Base-by-base conservation (phyloP, 164 flowering plant species). In the Sedum album region DNA sequence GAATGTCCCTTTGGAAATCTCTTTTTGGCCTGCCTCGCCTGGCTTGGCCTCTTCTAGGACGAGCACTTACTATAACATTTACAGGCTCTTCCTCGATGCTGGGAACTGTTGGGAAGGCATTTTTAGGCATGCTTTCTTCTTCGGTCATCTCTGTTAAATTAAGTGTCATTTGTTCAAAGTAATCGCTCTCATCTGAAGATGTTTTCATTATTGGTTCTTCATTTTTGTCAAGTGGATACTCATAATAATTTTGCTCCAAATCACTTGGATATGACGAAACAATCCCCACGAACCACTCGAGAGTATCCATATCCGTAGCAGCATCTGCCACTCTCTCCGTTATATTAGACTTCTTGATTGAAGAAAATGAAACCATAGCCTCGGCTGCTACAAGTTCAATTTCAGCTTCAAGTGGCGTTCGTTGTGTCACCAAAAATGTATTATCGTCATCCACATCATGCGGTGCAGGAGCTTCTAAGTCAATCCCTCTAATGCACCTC, bases 1-100 rank as follows among this genome's bases (percentile, higher is more conserved):
- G 89, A 70, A 90, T 88, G 76, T 95, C 99, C 78, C 90, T 82
- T 71, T 92, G 99, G 73, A 95, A 95, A 73, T 95, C 99, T 82
- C 89, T 83, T 69, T 86, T 74, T 71, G 84, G 97, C 80, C 96
- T 86, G 65, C 97, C 96, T 73, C 97, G 80, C 76, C 94, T 85
- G 55, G 81, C 79, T n/a, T 81, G 86, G 26, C 93, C 94, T 73
- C 79, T 85, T n/a, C 93, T 80, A 33, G 84, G 31, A 41, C 90
- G 75, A 25, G 64, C 77, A 28, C 74, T 35, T 60, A 77, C 14
- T 28, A 72, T 30, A 35, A 72, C 57, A 31, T 74, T 18, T 28
- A 73, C 85, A 2, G 77, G 65, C 60, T 83, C 97, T 69, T 84
- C 97, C 69, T 82, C 89, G 18, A 74, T 68, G 42, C 72, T 77